phyloP scores from a whole-genome alignment of 202 grass and related monocot species.

The Zoysia matrella region DNA sequence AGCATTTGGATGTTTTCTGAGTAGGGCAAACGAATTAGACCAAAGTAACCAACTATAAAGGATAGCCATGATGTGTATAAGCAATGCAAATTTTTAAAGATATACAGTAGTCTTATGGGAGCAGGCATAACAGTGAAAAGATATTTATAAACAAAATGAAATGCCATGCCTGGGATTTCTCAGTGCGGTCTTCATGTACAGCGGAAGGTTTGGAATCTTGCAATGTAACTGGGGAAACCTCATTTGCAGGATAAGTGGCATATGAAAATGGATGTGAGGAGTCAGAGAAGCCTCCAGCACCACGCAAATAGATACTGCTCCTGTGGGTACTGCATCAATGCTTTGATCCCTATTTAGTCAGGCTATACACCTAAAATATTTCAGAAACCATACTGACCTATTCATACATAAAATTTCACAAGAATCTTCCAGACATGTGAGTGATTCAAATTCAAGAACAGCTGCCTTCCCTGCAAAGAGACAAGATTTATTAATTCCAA shows the following conservation, averaged over 20 bases:
- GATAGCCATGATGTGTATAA: neutral
- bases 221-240: constrained; percentile 57
- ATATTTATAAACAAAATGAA: constrained; percentile 2
- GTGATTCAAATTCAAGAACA: too few relatives aligned
- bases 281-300: constrained; percentile 85
- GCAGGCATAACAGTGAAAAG: too few relatives aligned
- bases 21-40: neutral
- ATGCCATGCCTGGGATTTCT: constrained; percentile 68
- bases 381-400: constrained; percentile 50
- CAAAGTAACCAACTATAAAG: neutral
- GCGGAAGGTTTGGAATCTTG: constrained; percentile 60
- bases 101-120: neutral
- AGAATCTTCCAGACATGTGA: constrained; percentile 31
- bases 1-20: neutral
- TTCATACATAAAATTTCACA: constrained; percentile 7
- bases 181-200: constrained; percentile 68
- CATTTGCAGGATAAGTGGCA: constrained; percentile 62
- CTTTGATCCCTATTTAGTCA: neutral
- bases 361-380: neutral
- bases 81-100: constrained; percentile 18
- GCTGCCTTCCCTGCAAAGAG: too few relatives aligned
- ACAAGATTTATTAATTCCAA: too few relatives aligned
- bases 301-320: constrained; percentile 78
- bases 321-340: constrained; percentile 33
- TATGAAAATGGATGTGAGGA: constrained; percentile 66